Evolutionary conservation across 2,329 filamentous ascomycete genomes (phyloP), one percentile per base, ranked within the genome.

Genomic region (Pseudofabraea citricarpa): DNA sequence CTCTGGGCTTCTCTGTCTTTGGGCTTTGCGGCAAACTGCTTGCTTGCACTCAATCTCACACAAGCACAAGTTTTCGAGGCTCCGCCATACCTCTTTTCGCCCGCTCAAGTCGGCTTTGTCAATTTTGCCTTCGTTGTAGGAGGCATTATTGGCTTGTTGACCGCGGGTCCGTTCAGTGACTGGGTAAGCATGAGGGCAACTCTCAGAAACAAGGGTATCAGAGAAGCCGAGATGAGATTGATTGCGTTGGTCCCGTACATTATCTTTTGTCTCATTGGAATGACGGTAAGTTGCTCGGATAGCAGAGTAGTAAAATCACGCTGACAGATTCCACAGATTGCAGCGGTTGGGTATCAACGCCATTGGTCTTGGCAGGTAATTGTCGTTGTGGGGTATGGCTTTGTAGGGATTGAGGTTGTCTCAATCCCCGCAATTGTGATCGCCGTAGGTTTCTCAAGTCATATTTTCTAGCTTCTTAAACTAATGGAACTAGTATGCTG

Each of bases 1-100:
- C 71, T 81, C 48, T 77, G 79, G 45, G 70, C 77, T 2, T 69
- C 75, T 8, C 81, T 83, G 48, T 71, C 79, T 18, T 74, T 81
- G 7, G 75, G 71, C 24, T 83, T 75, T 72, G 69, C 68, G 13
- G 75, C 74, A 43, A 73, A 68, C 38, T 70, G 64, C 20, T 77
- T 81, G 58, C 63, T 83, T 1, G 50, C 55, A 9, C 46, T 81
- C 52, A 83, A 83, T 59, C 64, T 83, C 15, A 81, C 76, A 0
- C 43, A 70, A 44, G 69, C 67, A 7, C 73, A 79, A 57, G 70
- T 66, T 10, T 75, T 81, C 45, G 70, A 72, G 2, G 68, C 66
- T 0, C 74, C 75, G 1, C 76, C 76, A 0, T 81, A 81, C 58
- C 72, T 72, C 50, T 74, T 73, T 56, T 66, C 61, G 38, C 63